These are phyloP conservation scores for Akanthomyces uredinophilus DNA, from an alignment of 2,329 filamentous ascomycete species.

Conservation along the genomic window DNA sequence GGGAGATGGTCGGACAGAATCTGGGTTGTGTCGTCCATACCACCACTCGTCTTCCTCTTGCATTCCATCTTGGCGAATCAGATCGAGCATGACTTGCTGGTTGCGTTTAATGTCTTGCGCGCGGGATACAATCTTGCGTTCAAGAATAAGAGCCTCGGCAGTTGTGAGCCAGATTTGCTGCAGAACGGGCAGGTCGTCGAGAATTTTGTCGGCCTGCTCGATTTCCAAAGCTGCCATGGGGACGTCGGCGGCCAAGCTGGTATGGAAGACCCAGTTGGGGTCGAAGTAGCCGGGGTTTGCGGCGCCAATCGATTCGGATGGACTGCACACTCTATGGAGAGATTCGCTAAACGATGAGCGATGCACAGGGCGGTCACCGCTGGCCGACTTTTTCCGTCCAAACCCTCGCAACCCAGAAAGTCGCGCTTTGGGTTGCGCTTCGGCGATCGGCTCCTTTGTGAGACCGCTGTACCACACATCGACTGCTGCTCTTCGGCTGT, in stretches of 20 bases:
- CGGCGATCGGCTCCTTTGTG: constrained; percentile 36
- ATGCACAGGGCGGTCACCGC: constrained; percentile 18
- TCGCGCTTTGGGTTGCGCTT: constrained; percentile 43
- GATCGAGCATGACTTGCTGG: constrained; percentile 55
- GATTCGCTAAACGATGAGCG: constrained; percentile 23
- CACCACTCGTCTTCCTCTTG: constrained; percentile 59
- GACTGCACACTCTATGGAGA: constrained; percentile 21
- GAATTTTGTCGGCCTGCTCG: constrained; percentile 45
- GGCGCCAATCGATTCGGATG: constrained; percentile 27
- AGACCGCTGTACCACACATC: constrained; percentile 55
- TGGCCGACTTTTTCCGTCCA: constrained; percentile 53
- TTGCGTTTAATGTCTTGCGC: constrained; percentile 59
- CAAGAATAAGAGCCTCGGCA: constrained; percentile 56
- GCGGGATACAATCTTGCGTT: constrained; percentile 53
- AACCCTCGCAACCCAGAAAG: constrained; percentile 46
- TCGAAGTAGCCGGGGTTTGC: constrained; percentile 26
- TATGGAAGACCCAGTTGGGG: constrained; percentile 48
- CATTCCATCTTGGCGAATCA: constrained; percentile 58
- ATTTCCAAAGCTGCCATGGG: constrained; percentile 53
- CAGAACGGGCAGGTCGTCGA: constrained; percentile 52
- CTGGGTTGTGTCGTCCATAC: constrained; percentile 50
- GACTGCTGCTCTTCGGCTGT: constrained; percentile 52
- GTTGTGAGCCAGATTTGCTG: constrained; percentile 60
- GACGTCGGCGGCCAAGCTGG: constrained; percentile 55
- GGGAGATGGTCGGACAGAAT: constrained; percentile 48